Base-by-base conservation (phyloP, 2,329 filamentous ascomycete genomes). In the Gliomastix tumulicola region DNA sequence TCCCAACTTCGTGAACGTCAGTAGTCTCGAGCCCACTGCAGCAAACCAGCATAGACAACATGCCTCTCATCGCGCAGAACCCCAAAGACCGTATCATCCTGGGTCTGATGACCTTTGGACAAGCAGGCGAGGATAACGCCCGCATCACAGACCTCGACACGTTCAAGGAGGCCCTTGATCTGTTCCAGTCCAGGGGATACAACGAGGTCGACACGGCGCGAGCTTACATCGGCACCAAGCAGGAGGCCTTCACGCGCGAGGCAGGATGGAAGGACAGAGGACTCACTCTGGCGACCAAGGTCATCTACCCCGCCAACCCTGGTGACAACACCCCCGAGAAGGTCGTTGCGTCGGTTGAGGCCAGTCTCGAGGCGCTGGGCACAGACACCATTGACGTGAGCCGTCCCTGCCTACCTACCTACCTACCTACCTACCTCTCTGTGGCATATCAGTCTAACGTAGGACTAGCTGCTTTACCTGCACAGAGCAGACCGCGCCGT, bases 171-270 rank as follows among this genome's bases (percentile, higher is more conserved):
- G 74, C 74, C 30, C 76, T 94, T 25, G 82, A 90, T 54, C 69
- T 81, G 44, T 79, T 94, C 53, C 84, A 90, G 57, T 65, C 69
- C n/a, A 73, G 80, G 39, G 87, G 87, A 25, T 90, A 94, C 64
- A 80, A 81, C 53, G 88, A 95, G 54, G 63, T 94, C 25, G 88
- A 95, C 55, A 95, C 88, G 2, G 87, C 88, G 0, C 76, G 86
- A 19, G 55, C 76, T 39, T 95, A 94, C 50, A 65, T 84, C 13
- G 79, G 63, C 32, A 78, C 82, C 34, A 63, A 77, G 46, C 87
- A 94, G 55, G 88, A 95, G 59, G 82, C 74, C 11, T 94, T 82
- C 59, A 89, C 87, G 6, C 69, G 74, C 13, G 71, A 86, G 46
- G 79, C 84, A 4, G 73, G 72, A 35, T 94, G 86, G 85, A 82